Evolutionary conservation across 441 rosid genomes (phyloP).

Genomic region (Bocquillonia castaneifolia): DNA sequence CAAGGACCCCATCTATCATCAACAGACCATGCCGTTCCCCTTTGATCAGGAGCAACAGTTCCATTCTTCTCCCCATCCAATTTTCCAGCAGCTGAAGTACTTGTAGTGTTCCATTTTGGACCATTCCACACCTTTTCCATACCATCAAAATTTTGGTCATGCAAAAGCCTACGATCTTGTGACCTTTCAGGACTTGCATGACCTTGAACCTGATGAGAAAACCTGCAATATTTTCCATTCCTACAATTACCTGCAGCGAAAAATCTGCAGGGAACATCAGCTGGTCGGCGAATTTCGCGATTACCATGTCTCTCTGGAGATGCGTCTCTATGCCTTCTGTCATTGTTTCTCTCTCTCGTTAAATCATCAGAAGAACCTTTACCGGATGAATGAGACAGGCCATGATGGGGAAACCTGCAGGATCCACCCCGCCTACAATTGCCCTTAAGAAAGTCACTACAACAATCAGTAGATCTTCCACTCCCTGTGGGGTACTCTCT

Average conservation of each 20-base stretch:
- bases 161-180: slow-evolving; percentile 37
- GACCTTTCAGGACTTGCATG: slow-evolving; percentile 51
- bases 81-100: slow-evolving; percentile 27
- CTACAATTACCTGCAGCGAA: slow-evolving; percentile 73
- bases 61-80: slow-evolving; percentile 31
- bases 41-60: slow-evolving; percentile 25
- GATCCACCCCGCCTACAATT: slow-evolving; percentile 49
- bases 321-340: slow-evolving; percentile 43
- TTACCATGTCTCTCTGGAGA: slow-evolving; percentile 44
- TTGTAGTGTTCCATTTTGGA: slow-evolving; percentile 41
- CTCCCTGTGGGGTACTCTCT: slow-evolving; percentile 43
- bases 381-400: slow-evolving; percentile 34
- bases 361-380: slow-evolving; percentile 38
- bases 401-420: slow-evolving; percentile 45
- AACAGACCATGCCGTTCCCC: slow-evolving; percentile 30
- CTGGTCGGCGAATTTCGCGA: slow-evolving; percentile 44
- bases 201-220: slow-evolving; percentile 52
- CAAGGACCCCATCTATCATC: slow-evolving; percentile 35
- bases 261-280: slow-evolving; percentile 61
- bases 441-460: slow-evolving; percentile 47
- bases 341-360: slow-evolving; percentile 42
- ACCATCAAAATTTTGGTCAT: slow-evolving; percentile 33
- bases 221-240: slow-evolving; percentile 72
- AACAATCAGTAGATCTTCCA: slow-evolving; percentile 40
- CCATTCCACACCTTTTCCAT: slow-evolving; percentile 40